These are phyloP conservation scores for Solanum gracilifrons DNA, from an alignment of 257 asterid species.

Conservation along the genomic window DNA sequence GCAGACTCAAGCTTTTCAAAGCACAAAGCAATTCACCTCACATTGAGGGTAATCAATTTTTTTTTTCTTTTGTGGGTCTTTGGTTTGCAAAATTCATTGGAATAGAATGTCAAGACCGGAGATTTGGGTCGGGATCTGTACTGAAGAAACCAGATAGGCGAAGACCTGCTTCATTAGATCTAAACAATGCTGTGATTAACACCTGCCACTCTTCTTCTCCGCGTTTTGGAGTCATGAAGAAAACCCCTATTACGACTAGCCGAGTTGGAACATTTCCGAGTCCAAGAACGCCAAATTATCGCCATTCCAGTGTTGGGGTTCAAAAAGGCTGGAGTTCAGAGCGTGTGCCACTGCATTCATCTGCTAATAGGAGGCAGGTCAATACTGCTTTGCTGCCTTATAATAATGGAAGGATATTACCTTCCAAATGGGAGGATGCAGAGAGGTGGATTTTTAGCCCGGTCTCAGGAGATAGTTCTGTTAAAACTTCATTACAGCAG, in stretches of 20 bases:
- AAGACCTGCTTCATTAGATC: slow-evolving; percentile 73
- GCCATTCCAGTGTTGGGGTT: slow-evolving; percentile 47
- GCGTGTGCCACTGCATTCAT: slow-evolving; percentile 55
- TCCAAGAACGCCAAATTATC: slow-evolving; percentile 83
- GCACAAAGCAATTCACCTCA: background rate
- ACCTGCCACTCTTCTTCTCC: slow-evolving; percentile 55
- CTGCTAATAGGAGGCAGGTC: slow-evolving; percentile 34
- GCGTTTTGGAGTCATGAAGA: slow-evolving; percentile 47
- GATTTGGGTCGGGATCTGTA: slow-evolving; percentile 45
- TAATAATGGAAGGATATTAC: slow-evolving; percentile 61
- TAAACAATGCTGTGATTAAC: slow-evolving; percentile 38
- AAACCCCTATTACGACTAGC: slow-evolving; percentile 27
- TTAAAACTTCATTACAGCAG: slow-evolving; percentile 58
- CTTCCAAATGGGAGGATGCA: slow-evolving; percentile 99
- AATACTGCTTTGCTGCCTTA: slow-evolving; percentile 49
- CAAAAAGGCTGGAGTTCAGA: slow-evolving; percentile 98
- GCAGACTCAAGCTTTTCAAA: background rate
- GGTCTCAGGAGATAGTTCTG: slow-evolving; percentile 47
- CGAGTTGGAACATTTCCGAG: slow-evolving; percentile 57
- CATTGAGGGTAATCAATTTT: background rate
- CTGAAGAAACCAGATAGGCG: slow-evolving; percentile 43
- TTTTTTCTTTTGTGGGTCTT: background rate
- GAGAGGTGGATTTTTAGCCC: slow-evolving; percentile 99
- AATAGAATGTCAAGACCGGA: slow-evolving; percentile 76
- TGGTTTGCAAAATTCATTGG: slow-evolving; percentile 1